These are phyloP conservation scores for Stachybotrys echinatus DNA, from an alignment of 2,329 filamentous ascomycete genomes.

Conservation along the genomic window DNA sequence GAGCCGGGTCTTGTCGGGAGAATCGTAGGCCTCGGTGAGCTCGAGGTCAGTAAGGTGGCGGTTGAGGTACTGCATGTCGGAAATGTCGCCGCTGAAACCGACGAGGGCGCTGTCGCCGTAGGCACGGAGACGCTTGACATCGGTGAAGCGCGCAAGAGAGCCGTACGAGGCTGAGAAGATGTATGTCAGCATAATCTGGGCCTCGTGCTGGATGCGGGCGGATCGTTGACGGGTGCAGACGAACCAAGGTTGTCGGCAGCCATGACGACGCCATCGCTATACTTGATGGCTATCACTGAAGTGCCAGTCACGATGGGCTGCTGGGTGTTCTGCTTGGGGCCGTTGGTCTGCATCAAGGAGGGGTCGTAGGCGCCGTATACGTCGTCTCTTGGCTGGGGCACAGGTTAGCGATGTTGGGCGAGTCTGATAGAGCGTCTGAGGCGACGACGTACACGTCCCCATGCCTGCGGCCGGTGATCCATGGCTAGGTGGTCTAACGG, in stretches of 20 bases:
- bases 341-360: slow-evolving; percentile 69
- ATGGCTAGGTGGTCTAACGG: slow-evolving; percentile 34
- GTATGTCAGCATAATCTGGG: neutral
- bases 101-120: slow-evolving; percentile 82
- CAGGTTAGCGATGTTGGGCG: slow-evolving; percentile 9
- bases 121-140: slow-evolving; percentile 88
- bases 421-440: neutral
- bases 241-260: slow-evolving; percentile 93
- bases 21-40: slow-evolving; percentile 80
- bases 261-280: slow-evolving; percentile 92
- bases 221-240: slow-evolving; percentile 17
- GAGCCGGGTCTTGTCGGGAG: slow-evolving; percentile 44
- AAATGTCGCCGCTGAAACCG: slow-evolving; percentile 94
- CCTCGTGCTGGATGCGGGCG: no score
- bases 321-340: slow-evolving; percentile 82
- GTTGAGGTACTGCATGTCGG: slow-evolving; percentile 98
- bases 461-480: slow-evolving; percentile 69
- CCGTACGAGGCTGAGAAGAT: slow-evolving; percentile 77
- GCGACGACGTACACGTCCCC: slow-evolving; percentile 58
- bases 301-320: slow-evolving; percentile 93
- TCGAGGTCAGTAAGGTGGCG: slow-evolving; percentile 81
- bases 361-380: slow-evolving; percentile 91
- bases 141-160: slow-evolving; percentile 91
- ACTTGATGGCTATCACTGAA: slow-evolving; percentile 92
- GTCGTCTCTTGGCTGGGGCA: slow-evolving; percentile 91